phyloP scores from a whole-genome alignment of 805 yeast species.

The Candida germanica region DNA sequence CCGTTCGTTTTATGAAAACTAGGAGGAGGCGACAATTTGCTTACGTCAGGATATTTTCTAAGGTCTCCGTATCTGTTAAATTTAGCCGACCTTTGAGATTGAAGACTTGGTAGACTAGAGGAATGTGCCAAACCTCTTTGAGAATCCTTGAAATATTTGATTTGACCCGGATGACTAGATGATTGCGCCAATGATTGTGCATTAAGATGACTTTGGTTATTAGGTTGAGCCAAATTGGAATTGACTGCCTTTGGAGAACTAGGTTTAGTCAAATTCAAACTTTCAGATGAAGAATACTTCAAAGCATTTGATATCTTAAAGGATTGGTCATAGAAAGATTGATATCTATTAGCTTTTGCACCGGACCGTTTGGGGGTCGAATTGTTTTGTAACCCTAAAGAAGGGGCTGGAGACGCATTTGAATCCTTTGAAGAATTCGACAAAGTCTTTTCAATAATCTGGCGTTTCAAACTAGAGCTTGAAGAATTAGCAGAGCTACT shows the following conservation, averaged over 20 bases:
- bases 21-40: slow-evolving; percentile 13
- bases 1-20: not conserved
- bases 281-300: slow-evolving; percentile 27
- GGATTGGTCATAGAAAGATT: slow-evolving; percentile 46
- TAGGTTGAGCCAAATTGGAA: slow-evolving; percentile 2
- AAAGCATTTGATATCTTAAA: slow-evolving; percentile 43
- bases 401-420: slow-evolving; percentile 10
- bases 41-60: slow-evolving; percentile 8
- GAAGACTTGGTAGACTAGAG: slow-evolving; percentile 25
- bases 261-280: slow-evolving; percentile 19
- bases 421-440: slow-evolving; percentile 36
- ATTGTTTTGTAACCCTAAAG: slow-evolving; percentile 8
- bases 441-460: slow-evolving; percentile 28
- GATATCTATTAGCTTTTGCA: slow-evolving; percentile 47
- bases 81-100: slow-evolving; percentile 8
- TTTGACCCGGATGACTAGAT: slow-evolving; percentile 1
- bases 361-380: slow-evolving; percentile 30
- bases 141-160: slow-evolving; percentile 7
- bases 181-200: not conserved
- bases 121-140: slow-evolving; percentile 21
- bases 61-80: slow-evolving; percentile 11
- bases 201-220: not conserved
- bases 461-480: slow-evolving; percentile 24
- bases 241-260: slow-evolving; percentile 12
- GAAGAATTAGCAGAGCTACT: slow-evolving; percentile 35